Percentiles rank a stretch among this genome's conserved stretches.
Conservation (phyloP, 768 basidiomycete species). For the Terana coerulea region DNA sequence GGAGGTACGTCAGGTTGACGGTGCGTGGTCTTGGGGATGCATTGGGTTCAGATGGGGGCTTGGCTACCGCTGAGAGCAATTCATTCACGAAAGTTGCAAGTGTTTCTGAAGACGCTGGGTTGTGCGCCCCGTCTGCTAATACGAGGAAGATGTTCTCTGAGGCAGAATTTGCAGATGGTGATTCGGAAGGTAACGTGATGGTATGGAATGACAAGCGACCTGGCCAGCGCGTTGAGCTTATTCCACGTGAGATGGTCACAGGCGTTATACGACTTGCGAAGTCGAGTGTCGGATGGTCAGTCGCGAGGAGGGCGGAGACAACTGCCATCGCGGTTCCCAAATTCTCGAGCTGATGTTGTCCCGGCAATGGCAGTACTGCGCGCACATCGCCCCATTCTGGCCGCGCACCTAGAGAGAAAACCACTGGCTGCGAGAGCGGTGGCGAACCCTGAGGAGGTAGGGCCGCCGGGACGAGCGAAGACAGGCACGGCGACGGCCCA, state of each 20-base stretch:
- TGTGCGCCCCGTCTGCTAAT: conserved; percentile 94
- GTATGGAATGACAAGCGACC: conserved; percentile 77
- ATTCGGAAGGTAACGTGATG: conserved; percentile 14
- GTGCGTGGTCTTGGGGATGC: conserved; percentile 8
- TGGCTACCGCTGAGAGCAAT: conserved; percentile 29
- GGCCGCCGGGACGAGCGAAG: conserved; percentile 29
- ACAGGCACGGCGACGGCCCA: conserved; percentile 26
- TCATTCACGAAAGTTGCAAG: conserved; percentile 62
- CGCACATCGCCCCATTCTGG: neutral
- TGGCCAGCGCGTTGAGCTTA: conserved; percentile 64
- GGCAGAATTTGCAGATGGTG: conserved; percentile 2
- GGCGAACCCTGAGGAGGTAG: conserved; percentile 40
- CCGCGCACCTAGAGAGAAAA: conserved; percentile 20
- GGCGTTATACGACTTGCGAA: conserved; percentile 44
- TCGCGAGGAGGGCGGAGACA: conserved; percentile 50
- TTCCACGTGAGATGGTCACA: conserved; percentile 50
- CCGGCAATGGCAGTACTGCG: conserved; percentile 58
- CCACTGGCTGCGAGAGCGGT: conserved; percentile 42
- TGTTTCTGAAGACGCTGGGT: conserved; percentile 67
- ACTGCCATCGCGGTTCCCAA: conserved; percentile 78
- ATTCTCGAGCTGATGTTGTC: conserved; percentile 84
- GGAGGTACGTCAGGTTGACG: conserved; percentile 61
- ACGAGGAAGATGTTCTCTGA: conserved; percentile 32
- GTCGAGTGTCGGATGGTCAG: neutral
- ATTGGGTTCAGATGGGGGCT: neutral